Evolutionary conservation across 2,329 filamentous ascomycete genomes (phyloP), one percentile per base, ranked within the genome.

Genomic region (Penicillium sp.): DNA sequence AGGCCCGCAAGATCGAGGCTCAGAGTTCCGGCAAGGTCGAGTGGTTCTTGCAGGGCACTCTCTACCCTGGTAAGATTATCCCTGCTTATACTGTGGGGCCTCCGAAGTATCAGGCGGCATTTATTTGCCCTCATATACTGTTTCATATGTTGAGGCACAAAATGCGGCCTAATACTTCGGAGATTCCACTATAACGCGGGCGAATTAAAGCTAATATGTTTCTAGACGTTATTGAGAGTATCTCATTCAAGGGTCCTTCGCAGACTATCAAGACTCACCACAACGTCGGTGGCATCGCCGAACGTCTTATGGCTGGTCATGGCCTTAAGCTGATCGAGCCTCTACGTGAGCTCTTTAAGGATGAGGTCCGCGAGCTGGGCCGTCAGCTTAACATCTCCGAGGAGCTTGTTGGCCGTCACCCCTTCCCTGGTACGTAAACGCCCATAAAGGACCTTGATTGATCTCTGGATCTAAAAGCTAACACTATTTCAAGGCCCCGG

Each of bases 1-100:
- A 91, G 71, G 91, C 62, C 41, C 73, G 33, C 37, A 38, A 63
- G 58, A 62, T 62, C 35, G 61, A 63, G 53, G 60, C 60, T 11
- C 51, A 62, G 58, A 59, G 56, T 47, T 36, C 89, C 26, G 82
- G 83, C 66, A 80, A 84, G 64, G 88, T 97, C 37, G 84, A 90
- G 66, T 97, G 85, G 82, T 89, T 97, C 69, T 80, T 97, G 12
- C 92, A 97, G 75, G 91, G 91, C 19, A 94, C 90, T 11, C 80
- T 94, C 28, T 93, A 91, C 74, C 88, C 87, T 2, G 88, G 59
- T 63, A 60, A 50, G 44, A 45, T 17, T 14, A 22, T 22, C 22
- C 4, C 4, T 22, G 22, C 22, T 22, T 22, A 22, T 22, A 22
- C 22, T 2, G 22, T 22, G 22, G 22, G 22, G 4, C 22, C 4